phyloP scores from a whole-genome alignment of 192 early-diverging fungal genomes.

The Geosiphon pyriformis region DNA sequence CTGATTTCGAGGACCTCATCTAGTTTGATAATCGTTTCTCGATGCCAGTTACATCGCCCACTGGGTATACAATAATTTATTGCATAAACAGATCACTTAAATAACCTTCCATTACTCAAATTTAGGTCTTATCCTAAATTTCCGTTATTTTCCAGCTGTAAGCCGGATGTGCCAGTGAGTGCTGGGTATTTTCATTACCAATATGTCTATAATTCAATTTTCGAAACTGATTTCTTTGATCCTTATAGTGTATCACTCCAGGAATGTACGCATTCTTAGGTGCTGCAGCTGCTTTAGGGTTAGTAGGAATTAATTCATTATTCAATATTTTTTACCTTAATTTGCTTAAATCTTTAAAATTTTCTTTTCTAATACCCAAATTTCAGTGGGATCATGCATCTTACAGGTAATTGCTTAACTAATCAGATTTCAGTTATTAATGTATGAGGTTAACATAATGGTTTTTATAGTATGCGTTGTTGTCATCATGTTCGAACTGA shows the following conservation, averaged over 20 bases:
- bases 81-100: background rate
- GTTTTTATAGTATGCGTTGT: slow-evolving; percentile 71
- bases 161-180: slow-evolving; percentile 52
- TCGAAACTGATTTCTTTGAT: background rate
- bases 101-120: background rate
- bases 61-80: background rate
- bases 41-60: no score
- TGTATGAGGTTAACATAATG: no score
- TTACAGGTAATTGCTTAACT: slow-evolving; percentile 21
- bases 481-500: slow-evolving; percentile 99
- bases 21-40: no score
- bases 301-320: background rate
- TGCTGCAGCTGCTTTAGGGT: slow-evolving; percentile 77
- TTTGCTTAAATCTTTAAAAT: background rate
- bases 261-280: slow-evolving; percentile 95
- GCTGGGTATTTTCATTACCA: background rate
- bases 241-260: slow-evolving; percentile 72
- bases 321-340: background rate
- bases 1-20: no score
- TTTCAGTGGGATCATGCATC: slow-evolving; percentile 35
- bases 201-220: background rate
- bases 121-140: slow-evolving; percentile 51
- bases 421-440: no score
- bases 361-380: background rate
- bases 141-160: slow-evolving; percentile 71